These are phyloP conservation scores for Aspergillus latus DNA, from an alignment of 2,329 filamentous ascomycete genomes.

Conservation along the genomic window DNA sequence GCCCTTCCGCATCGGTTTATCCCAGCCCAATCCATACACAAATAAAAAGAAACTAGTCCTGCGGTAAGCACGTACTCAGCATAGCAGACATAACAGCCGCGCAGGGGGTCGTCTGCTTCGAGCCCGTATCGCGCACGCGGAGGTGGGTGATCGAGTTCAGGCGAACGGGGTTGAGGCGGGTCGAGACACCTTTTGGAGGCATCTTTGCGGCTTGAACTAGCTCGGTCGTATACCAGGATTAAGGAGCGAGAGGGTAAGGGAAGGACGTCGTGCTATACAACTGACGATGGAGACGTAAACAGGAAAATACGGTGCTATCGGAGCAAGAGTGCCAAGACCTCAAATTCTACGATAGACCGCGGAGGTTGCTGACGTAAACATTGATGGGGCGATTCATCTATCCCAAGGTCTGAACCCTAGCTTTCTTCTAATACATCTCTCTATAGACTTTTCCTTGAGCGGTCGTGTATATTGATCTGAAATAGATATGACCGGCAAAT, in stretches of 20 bases:
- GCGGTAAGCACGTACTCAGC: slow-evolving; percentile 53
- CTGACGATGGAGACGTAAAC: slow-evolving; percentile 5
- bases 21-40: too few species aligned
- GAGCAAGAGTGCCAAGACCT: slow-evolving; percentile 7
- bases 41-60: too few species aligned
- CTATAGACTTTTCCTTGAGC: slow-evolving; percentile 1
- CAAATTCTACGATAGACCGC: neutral
- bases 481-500: slow-evolving; percentile 25
- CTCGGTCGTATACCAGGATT: neutral
- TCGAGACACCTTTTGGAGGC: slow-evolving; percentile 46
- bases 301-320: slow-evolving; percentile 12
- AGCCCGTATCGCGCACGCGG: slow-evolving; percentile 64
- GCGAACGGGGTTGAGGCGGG: slow-evolving; percentile 46
- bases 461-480: neutral
- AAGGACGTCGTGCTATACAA: neutral
- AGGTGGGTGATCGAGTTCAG: slow-evolving; percentile 54
- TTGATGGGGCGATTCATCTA: neutral
- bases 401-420: too few species aligned
- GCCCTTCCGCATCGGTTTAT: neutral
- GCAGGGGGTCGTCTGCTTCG: slow-evolving; percentile 63
- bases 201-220: slow-evolving; percentile 28
- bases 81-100: slow-evolving; percentile 66
- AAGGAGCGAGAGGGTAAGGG: neutral
- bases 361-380: slow-evolving; percentile 9
- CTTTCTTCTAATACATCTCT: neutral